These are phyloP conservation scores for Candida coquimbonensis DNA, from an alignment of 805 yeast genomes.

Conservation along the genomic window DNA sequence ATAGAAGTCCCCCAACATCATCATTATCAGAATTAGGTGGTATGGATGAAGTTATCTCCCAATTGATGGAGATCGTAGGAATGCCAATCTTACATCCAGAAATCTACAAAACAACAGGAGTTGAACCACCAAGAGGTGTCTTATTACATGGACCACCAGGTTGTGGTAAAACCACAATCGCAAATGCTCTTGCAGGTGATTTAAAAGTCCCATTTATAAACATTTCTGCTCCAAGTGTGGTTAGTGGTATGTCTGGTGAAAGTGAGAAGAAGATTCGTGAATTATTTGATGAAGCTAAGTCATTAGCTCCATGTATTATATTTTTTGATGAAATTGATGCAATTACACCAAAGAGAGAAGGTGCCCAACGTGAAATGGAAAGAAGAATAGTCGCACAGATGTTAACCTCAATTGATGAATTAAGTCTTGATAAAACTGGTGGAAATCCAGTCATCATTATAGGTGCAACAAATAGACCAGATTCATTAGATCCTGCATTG, in stretches of 20 bases:
- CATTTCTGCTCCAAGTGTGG: conserved; percentile 91
- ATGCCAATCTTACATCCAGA: conserved; percentile 93
- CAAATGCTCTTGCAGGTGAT: conserved; percentile 94
- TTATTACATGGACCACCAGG: conserved; percentile 98
- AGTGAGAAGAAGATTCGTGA: conserved; percentile 92
- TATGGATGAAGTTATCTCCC: conserved; percentile 74
- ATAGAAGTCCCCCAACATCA: conserved; percentile 63
- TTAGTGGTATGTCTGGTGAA: conserved; percentile 99
- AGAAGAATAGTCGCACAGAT: conserved; percentile 93
- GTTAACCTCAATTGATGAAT: conserved; percentile 89
- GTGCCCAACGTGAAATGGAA: conserved; percentile 98
- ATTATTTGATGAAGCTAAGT: conserved; percentile 85
- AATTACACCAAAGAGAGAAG: conserved; percentile 95
- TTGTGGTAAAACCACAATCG: conserved; percentile 95
- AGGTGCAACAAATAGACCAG: conserved; percentile 97
- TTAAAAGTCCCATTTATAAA: conserved; percentile 87
- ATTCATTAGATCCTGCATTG: conserved; percentile 87
- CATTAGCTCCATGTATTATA: conserved; percentile 84
- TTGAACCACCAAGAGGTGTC: conserved; percentile 92
- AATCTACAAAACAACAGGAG: conserved; percentile 78
- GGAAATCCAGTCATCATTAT: conserved; percentile 91
- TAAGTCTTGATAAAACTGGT: conserved; percentile 78
- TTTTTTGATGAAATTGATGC: conserved; percentile 98
- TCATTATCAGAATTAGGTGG: conserved; percentile 82
- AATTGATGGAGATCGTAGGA: conserved; percentile 84